Conservation (phyloP, 345 rosid genomes). For the Linum trigynum region DNA sequence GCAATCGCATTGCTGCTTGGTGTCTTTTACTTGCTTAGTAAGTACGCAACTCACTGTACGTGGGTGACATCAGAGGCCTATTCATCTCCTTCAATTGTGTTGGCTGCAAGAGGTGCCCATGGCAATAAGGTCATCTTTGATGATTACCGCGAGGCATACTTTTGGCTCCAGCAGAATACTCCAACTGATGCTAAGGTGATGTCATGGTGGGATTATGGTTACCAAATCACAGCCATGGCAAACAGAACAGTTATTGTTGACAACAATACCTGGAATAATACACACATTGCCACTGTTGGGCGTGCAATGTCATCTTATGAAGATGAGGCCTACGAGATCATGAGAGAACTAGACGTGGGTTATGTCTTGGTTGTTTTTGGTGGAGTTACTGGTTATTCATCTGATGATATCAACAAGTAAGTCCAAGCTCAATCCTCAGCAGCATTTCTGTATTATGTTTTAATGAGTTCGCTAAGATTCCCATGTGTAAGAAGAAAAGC, state of each 20-base stretch:
- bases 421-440: slow-evolving; percentile 10
- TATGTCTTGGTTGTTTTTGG: slow-evolving; percentile 97
- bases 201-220: slow-evolving; percentile 99
- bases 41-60: slow-evolving; percentile 83
- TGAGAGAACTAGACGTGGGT: slow-evolving; percentile 92
- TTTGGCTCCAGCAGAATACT: slow-evolving; percentile 96
- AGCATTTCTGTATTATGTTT: not conserved
- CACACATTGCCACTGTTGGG: slow-evolving; percentile 99
- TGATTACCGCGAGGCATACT: slow-evolving; percentile 99
- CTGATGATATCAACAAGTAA: slow-evolving; percentile 99
- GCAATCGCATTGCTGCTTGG: slow-evolving; percentile 79
- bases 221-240: slow-evolving; percentile 99
- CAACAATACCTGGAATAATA: slow-evolving; percentile 98
- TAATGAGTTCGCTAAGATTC: not conserved
- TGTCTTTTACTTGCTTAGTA: slow-evolving; percentile 83
- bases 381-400: slow-evolving; percentile 96
- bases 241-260: slow-evolving; percentile 98
- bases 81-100: slow-evolving; percentile 94
- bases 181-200: slow-evolving; percentile 94
- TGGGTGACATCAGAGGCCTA: slow-evolving; percentile 99
- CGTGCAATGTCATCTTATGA: slow-evolving; percentile 99
- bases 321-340: slow-evolving; percentile 90
- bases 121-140: slow-evolving; percentile 89
- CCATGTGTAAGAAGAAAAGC: not conserved
- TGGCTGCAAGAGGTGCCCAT: slow-evolving; percentile 99